Base-by-base conservation (phyloP, 257 asterid genomes). In the Galeopsis tetrahit region DNA sequence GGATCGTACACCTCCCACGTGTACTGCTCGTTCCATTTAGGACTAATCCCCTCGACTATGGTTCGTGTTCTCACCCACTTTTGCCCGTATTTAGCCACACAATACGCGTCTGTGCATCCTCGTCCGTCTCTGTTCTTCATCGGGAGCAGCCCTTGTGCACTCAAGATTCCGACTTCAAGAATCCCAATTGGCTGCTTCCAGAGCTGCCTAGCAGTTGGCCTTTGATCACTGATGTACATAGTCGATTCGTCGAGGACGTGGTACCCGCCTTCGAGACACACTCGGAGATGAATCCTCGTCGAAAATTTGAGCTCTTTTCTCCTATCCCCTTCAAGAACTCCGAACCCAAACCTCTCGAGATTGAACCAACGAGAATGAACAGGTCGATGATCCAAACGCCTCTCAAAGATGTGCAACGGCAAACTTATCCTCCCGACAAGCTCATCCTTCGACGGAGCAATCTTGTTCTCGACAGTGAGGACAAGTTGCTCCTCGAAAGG, bases 1-100 rank as follows among this genome's bases (percentile, higher is more conserved):
- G 96, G 96, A 58, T 89, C 96, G 43, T 85, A 89, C 5, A 89
- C 96, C 77, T 89, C 96, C 96, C 96, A 89, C 1, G 93, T 89
- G 69, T 89, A 89, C 35, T 89, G 96, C 85, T 89, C 93, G 40
- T 89, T 89, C 96, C 96, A 89, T 70, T 80, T 87, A 3, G 96
- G 96, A 56, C 75, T 80, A 66, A 69, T 46, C 83, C 85, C 85
- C 28, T 79, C 91, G 17, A 90, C 81, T 69, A 90, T 79, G 2
- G 96, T 90, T 40, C 96, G 79, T 2, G 96, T 90, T 60, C 96
- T 62, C 10, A 90, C 89, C 96, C 96, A 90, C 65, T 90, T 90
- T 46, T 78, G 90, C 35, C 96, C 96, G 57, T 90, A 90, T 72
- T 88, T 88, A 0, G 96, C 96, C 40, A 90, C 91, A 2, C 95